Conservation (phyloP, 2,329 filamentous ascomycete genomes). For the Colletotrichum acutatum region DNA sequence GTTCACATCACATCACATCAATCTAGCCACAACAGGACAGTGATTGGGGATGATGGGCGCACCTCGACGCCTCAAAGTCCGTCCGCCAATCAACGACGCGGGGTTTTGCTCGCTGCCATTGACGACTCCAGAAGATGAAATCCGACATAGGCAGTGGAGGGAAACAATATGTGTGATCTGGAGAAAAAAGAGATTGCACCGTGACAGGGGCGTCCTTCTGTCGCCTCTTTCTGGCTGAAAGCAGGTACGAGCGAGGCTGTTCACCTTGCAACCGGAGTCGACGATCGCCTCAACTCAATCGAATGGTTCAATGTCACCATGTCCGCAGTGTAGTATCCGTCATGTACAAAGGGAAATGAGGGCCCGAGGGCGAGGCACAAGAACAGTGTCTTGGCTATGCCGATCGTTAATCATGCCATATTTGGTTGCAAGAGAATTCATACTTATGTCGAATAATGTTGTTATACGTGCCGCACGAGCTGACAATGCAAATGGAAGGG, state of each 20-base stretch:
- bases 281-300: not conserved
- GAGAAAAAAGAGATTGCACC: conserved; percentile 19
- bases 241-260: not conserved
- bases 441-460: not conserved
- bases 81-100: conserved; percentile 21
- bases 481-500: conserved; percentile 8
- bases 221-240: not conserved
- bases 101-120: not conserved
- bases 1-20: conserved; percentile 37
- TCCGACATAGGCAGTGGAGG: not conserved
- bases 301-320: conserved; percentile 23
- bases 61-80: conserved; percentile 27
- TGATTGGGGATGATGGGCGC: conserved; percentile 25
- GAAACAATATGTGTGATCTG: not conserved
- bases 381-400: not conserved
- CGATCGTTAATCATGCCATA: conserved; percentile 5
- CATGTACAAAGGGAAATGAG: not conserved
- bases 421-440: not conserved
- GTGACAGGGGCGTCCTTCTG: conserved; percentile 15
- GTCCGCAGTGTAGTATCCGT: not conserved
- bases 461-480: conserved; percentile 8
- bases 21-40: conserved; percentile 33
- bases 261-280: not conserved
- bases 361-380: not conserved
- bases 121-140: conserved; percentile 6